These are phyloP conservation scores for Multifurca ochricompacta DNA, from an alignment of 768 basidiomycete species.

Conservation along the genomic window DNA sequence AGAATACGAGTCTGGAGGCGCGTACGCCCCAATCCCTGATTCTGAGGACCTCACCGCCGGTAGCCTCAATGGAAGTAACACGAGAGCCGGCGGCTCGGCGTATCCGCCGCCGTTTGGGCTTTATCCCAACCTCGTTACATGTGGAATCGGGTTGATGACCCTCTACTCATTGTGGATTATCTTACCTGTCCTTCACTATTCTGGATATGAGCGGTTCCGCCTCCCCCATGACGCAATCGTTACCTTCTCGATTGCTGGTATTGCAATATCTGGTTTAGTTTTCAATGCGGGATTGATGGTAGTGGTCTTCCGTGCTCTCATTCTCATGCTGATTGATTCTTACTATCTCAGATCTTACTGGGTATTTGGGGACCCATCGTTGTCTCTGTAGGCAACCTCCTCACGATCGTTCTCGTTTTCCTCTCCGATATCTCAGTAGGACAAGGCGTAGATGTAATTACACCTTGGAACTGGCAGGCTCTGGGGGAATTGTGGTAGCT, in stretches of 20 bases:
- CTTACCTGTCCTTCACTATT: conserved; percentile 63
- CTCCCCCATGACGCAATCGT: conserved; percentile 48
- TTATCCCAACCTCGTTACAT: conserved; percentile 75
- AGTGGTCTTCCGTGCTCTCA: conserved; percentile 17
- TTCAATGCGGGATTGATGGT: conserved; percentile 90
- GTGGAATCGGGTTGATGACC: conserved; percentile 73
- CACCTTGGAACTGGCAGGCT: conserved; percentile 70
- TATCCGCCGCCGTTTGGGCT: conserved; percentile 75
- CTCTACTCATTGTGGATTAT: conserved; percentile 70
- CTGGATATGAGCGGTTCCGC: conserved; percentile 56
- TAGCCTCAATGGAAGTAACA: conserved; percentile 19
- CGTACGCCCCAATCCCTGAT: conserved; percentile 40
- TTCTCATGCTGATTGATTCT: conserved; percentile 2
- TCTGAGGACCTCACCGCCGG: conserved; percentile 29
- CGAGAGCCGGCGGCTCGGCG: conserved; percentile 19
- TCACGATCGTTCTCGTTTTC: conserved; percentile 89
- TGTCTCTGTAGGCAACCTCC: conserved; percentile 82
- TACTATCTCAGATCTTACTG: conserved; percentile 52
- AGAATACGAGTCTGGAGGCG: conserved; percentile 35
- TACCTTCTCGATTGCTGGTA: conserved; percentile 50
- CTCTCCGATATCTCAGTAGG: conserved; percentile 72
- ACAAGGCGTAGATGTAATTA: conserved; percentile 50
- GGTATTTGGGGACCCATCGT: conserved; percentile 85
- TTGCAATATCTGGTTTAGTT: conserved; percentile 60
- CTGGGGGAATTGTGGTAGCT: conserved; percentile 69